phyloP scores from a whole-genome alignment of 306 rosid species.

The Cucumis cinereus region DNA sequence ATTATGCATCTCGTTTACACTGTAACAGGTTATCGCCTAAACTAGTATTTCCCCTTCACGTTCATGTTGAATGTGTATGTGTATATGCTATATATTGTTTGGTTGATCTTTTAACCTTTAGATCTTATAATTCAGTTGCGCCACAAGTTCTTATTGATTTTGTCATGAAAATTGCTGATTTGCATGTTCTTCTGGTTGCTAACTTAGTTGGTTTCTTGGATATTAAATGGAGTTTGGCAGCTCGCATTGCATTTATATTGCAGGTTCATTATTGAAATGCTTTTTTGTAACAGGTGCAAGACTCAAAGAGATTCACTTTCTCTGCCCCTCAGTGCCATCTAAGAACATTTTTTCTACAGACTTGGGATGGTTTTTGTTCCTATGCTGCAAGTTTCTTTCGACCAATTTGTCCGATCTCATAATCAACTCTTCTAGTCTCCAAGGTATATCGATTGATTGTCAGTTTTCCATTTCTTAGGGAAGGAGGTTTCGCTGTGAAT shows the following conservation, averaged over 20 bases:
- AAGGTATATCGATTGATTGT: not conserved
- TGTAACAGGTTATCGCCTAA: slow-evolving; percentile 65
- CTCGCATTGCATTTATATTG: not conserved
- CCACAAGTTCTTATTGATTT: not conserved
- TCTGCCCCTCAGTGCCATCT: slow-evolving; percentile 51
- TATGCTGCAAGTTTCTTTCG: not conserved
- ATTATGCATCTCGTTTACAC: slow-evolving; percentile 81
- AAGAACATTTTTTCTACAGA: slow-evolving; percentile 14
- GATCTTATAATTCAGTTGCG: not conserved
- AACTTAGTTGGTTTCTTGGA: not conserved
- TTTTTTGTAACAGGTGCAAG: slow-evolving; percentile 56
- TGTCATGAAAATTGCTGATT: not conserved
- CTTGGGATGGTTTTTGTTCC: not conserved
- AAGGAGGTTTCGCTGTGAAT: not conserved
- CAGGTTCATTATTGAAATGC: not conserved
- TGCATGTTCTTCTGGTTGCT: not conserved
- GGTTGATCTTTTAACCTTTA: not conserved
- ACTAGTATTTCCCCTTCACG: not conserved
- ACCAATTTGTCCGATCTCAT: not conserved
- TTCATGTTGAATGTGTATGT: not conserved
- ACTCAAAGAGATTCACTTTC: slow-evolving; percentile 40
- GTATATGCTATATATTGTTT: not conserved
- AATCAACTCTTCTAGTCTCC: not conserved
- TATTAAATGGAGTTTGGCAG: not conserved
- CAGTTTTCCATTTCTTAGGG: not conserved